Evolutionary conservation across 805 yeast genomes (phyloP).

Genomic region (Saturnispora zaruensis): DNA sequence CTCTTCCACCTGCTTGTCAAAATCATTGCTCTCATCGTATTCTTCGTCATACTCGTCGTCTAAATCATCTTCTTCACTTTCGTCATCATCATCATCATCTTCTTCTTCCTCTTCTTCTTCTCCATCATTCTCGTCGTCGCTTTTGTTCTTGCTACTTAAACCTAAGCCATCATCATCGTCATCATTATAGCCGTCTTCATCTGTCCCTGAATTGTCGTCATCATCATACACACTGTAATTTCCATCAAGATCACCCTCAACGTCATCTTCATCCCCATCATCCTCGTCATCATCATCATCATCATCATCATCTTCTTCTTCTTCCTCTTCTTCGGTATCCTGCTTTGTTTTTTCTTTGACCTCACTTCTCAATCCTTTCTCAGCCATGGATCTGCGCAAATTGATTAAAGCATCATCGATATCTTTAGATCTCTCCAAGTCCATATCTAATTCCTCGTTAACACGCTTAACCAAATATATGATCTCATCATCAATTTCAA

Average conservation of each 20-base stretch:
- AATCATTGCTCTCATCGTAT: constrained; percentile 25
- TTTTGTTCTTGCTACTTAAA: no score
- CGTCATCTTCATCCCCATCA: constrained; percentile 29
- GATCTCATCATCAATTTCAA: constrained; percentile 41
- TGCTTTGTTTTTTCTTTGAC: constrained; percentile 19
- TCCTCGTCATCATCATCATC: constrained; percentile 22
- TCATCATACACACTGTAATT: constrained; percentile 13
- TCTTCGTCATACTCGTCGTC: constrained; percentile 21
- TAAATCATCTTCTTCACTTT: constrained; percentile 21
- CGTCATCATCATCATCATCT: constrained; percentile 25
- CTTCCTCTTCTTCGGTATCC: constrained; percentile 13
- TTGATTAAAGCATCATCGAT: constrained; percentile 36
- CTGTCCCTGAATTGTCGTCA: constrained; percentile 17
- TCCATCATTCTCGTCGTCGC: constrained; percentile 15
- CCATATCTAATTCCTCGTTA: constrained; percentile 11
- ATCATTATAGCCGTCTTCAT: constrained; percentile 24
- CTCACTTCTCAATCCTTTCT: constrained; percentile 11
- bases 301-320: constrained; percentile 15
- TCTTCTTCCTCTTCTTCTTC: constrained; percentile 14
- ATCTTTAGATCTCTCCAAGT: constrained; percentile 43
- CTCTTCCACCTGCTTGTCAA: constrained; percentile 22
- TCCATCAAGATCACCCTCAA: constrained; percentile 17
- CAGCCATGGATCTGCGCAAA: constrained; percentile 28
- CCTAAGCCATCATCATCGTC: constrained; percentile 24
- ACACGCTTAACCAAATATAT: constrained; percentile 25